phyloP scores from a whole-genome alignment of 345 rosid genomes.

The Ceriops zippeliana region DNA sequence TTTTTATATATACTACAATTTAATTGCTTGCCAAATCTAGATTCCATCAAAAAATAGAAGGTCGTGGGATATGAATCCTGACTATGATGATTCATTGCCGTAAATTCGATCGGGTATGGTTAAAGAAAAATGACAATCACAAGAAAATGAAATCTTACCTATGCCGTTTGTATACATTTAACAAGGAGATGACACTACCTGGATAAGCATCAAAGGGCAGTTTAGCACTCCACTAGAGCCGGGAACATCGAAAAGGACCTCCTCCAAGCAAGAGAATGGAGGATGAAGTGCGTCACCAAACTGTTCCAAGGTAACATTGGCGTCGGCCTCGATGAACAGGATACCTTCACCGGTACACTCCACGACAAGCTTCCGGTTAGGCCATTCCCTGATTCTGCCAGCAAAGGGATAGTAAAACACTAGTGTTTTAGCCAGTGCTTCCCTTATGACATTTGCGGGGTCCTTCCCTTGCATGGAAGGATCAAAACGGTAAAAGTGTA shows the following conservation, averaged over 20 bases:
- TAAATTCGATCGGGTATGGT: too few species aligned
- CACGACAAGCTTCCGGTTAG: slow-evolving; percentile 13
- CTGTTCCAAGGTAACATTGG: slow-evolving; percentile 11
- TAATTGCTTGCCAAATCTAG: too few species aligned
- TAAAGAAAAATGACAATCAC: too few species aligned
- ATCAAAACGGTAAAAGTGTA: not conserved
- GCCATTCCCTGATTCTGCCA: not conserved
- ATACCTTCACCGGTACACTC: slow-evolving; percentile 24
- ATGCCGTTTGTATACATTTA: too few species aligned
- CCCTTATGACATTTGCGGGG: slow-evolving; percentile 1
- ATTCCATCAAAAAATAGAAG: too few species aligned
- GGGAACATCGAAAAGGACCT: slow-evolving; percentile 19
- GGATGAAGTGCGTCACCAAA: slow-evolving; percentile 21
- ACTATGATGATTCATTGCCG: too few species aligned
- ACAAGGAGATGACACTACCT: too few species aligned
- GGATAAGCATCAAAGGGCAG: slow-evolving; percentile 10
- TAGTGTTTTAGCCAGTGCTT: slow-evolving; percentile 9
- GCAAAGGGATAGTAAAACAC: slow-evolving; percentile 20
- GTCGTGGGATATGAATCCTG: too few species aligned
- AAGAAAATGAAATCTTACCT: too few species aligned
- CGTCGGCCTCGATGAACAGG: slow-evolving; percentile 19
- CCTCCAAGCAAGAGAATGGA: slow-evolving; percentile 21
- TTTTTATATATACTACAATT: too few species aligned
- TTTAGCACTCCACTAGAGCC: slow-evolving; percentile 3
- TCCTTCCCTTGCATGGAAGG: too few species aligned